These are phyloP conservation scores for Excoecaria agallocha DNA, from an alignment of 345 rosid genomes.

Conservation along the genomic window DNA sequence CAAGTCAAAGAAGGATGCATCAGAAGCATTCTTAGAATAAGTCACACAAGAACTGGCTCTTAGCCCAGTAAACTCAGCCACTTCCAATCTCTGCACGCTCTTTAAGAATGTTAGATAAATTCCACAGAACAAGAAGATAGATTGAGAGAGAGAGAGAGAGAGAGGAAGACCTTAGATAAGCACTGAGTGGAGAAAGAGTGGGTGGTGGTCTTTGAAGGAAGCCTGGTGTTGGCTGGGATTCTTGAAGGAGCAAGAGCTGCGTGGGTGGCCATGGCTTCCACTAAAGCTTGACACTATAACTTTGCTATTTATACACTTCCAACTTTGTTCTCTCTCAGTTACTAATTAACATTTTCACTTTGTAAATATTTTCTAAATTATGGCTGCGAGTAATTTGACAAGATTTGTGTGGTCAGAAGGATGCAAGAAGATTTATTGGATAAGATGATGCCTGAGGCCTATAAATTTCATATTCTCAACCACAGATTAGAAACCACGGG, in stretches of 20 bases:
- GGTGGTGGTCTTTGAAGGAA: constrained; percentile 47
- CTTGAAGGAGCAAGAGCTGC: constrained; percentile 90
- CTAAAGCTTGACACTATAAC: constrained; percentile 20
- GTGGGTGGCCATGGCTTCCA: constrained; percentile 77
- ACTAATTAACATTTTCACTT: constrained; percentile 3
- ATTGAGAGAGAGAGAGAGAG: not conserved
- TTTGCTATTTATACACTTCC: constrained; percentile 16
- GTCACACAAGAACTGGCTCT: constrained; percentile 43
- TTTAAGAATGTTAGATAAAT: not conserved
- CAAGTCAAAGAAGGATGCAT: constrained; percentile 66
- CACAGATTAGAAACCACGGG: constrained; percentile 26
- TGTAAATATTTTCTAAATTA: constrained; percentile 20
- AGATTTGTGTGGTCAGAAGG: constrained; percentile 56
- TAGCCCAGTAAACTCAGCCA: constrained; percentile 76
- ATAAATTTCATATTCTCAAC: constrained; percentile 25
- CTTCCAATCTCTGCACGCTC: constrained; percentile 59
- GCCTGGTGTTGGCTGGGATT: constrained; percentile 56
- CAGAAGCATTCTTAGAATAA: constrained; percentile 37
- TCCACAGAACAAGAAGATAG: not conserved
- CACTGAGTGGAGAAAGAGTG: constrained; percentile 72
- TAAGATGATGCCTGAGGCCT: constrained; percentile 40
- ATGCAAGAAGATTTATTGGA: constrained; percentile 37
- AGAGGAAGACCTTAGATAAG: constrained; percentile 57
- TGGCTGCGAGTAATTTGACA: constrained; percentile 42
- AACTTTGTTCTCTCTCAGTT: not conserved